Evolutionary conservation across 2,329 filamentous ascomycete genomes (phyloP).

Genomic region (Diaporthe citri): DNA sequence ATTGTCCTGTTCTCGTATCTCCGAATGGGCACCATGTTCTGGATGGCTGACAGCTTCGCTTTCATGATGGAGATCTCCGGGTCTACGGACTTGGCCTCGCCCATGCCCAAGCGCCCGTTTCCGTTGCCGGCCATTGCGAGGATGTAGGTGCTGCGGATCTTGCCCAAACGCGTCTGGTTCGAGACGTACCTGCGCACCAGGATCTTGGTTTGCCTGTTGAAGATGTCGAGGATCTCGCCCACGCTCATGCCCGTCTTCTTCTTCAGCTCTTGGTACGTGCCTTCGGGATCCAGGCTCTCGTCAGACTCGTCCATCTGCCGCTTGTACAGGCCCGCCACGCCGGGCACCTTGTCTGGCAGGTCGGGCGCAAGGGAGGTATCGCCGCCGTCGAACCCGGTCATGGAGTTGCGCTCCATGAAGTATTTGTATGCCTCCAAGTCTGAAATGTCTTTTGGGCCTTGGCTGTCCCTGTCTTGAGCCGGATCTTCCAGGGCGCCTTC

Average conservation of each 20-base stretch:
- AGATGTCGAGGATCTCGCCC: constrained; percentile 64
- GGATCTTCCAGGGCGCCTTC: constrained; percentile 32
- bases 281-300: constrained; percentile 62
- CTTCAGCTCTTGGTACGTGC: constrained; percentile 65
- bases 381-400: constrained; percentile 50
- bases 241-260: constrained; percentile 67
- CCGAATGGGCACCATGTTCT: constrained; percentile 92
- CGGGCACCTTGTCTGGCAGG: constrained; percentile 65
- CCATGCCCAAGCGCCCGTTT: constrained; percentile 87
- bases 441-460: constrained; percentile 42
- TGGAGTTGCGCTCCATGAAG: constrained; percentile 52
- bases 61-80: constrained; percentile 74
- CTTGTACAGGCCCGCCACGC: constrained; percentile 66
- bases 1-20: constrained; percentile 94
- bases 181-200: constrained; percentile 81
- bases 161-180: constrained; percentile 97
- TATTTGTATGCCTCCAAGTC: constrained; percentile 50
- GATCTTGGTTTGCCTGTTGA: constrained; percentile 69
- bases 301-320: constrained; percentile 63
- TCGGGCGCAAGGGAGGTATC: constrained; percentile 62
- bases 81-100: constrained; percentile 90
- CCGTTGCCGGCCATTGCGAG: constrained; percentile 89
- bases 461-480: no score
- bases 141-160: constrained; percentile 82
- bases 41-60: constrained; percentile 83